A percentile compares a stretch with the other conserved stretches of the same genome.
phyloP scores from a whole-genome alignment of 306 rosid species.

The Prinsepia uniflora region DNA sequence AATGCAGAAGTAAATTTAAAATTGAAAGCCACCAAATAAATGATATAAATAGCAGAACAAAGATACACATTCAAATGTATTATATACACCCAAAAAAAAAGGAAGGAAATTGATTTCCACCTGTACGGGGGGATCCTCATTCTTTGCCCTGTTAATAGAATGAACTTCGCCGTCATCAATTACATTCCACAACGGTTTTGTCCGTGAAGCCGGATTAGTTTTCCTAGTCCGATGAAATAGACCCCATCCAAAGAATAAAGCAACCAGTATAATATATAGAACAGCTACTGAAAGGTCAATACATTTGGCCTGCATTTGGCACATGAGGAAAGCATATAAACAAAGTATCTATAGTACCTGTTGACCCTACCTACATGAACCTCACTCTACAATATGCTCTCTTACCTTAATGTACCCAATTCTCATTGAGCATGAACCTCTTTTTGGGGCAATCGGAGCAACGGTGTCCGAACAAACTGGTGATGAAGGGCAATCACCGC shows the following conservation, averaged over 20 bases:
- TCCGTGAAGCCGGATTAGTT: conserved; percentile 46
- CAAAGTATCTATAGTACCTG: conserved; percentile 15
- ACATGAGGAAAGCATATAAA: conserved; percentile 33
- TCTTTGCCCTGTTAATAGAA: conserved; percentile 59
- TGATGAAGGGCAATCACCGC: conserved; percentile 94
- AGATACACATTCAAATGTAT: neutral
- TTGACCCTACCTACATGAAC: neutral
- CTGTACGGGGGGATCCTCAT: conserved; percentile 73
- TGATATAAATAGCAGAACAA: neutral
- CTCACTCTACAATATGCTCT: conserved; percentile 8
- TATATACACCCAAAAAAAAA: too few species aligned
- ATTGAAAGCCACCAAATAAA: neutral
- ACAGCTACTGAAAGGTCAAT: conserved; percentile 62
- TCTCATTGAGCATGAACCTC: conserved; percentile 65
- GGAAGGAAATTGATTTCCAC: conserved; percentile 35
- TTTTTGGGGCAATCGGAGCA: conserved; percentile 42
- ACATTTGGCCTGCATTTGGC: conserved; percentile 71
- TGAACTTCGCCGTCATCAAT: conserved; percentile 43
- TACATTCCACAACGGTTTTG: conserved; percentile 48
- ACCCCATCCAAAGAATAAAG: conserved; percentile 81
- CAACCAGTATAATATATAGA: conserved; percentile 56
- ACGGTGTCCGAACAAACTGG: conserved; percentile 65
- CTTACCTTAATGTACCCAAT: conserved; percentile 80
- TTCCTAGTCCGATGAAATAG: conserved; percentile 50
- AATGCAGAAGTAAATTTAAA: neutral